These are phyloP conservation scores for Insectozyma bohioensis DNA, from an alignment of 1,139 yeast genomes.

Conservation along the genomic window DNA sequence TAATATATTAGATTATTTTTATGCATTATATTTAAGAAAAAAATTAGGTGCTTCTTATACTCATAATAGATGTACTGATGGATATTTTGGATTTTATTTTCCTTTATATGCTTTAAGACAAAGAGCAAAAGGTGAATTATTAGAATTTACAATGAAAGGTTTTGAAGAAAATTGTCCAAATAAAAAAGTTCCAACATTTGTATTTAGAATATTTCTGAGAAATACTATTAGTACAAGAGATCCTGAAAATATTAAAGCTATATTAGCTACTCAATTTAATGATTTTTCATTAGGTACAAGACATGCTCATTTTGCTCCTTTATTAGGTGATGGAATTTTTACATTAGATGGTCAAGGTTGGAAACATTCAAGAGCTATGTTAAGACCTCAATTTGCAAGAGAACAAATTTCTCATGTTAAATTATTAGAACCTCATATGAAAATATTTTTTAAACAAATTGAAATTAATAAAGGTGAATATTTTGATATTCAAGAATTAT, in stretches of 20 bases:
- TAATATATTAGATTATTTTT: slow-evolving; percentile 1
- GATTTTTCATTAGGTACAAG: slow-evolving; percentile 55
- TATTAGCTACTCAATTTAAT: slow-evolving; percentile 45
- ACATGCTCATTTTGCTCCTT: slow-evolving; percentile 39
- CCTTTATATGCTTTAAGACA: not conserved
- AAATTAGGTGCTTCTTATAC: not conserved
- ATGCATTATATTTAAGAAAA: not conserved
- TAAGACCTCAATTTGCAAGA: slow-evolving; percentile 58
- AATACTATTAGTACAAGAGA: slow-evolving; percentile 29
- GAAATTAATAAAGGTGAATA: slow-evolving; percentile 25
- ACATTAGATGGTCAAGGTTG: slow-evolving; percentile 56
- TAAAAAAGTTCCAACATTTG: slow-evolving; percentile 19
- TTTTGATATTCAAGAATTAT: slow-evolving; percentile 50
- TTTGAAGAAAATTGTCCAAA: slow-evolving; percentile 2
- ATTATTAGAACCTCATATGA: slow-evolving; percentile 48
- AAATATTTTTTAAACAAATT: slow-evolving; percentile 35
- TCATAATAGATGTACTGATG: not conserved
- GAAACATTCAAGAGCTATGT: slow-evolving; percentile 58
- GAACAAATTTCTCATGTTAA: slow-evolving; percentile 54
- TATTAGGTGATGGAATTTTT: slow-evolving; percentile 59
- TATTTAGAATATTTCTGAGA: slow-evolving; percentile 20
- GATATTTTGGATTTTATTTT: not conserved
- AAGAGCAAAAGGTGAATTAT: not conserved
- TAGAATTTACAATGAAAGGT: slow-evolving; percentile 3
- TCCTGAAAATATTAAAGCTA: slow-evolving; percentile 42